Evolutionary conservation across 352 stramenopile species (phyloP).

Genomic region (Phytophthora macrochlamydospora): DNA sequence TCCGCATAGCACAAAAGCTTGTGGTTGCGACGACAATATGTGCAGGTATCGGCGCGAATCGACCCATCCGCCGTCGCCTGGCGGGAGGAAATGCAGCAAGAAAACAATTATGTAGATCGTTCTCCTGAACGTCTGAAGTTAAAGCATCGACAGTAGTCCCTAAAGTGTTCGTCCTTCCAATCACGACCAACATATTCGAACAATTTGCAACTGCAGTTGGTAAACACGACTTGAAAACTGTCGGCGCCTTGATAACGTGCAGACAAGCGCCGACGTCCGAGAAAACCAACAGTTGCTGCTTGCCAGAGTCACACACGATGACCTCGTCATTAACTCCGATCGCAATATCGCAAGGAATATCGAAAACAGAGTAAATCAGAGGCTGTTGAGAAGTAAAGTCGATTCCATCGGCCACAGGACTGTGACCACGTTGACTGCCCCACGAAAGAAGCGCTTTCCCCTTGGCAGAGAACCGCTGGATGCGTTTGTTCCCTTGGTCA

Average conservation of each 20-base stretch:
- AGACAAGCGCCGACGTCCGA: conserved; percentile 47
- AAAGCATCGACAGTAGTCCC: no score
- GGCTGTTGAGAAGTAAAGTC: conserved; percentile 7
- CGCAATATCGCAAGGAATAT: conserved; percentile 18
- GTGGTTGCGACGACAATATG: conserved; percentile 29
- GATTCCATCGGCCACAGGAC: neutral
- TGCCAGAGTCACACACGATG: conserved; percentile 47
- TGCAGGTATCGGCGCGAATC: conserved; percentile 33
- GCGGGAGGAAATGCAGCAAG: conserved; percentile 33
- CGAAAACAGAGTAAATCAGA: conserved; percentile 37
- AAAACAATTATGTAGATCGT: neutral
- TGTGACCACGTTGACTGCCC: conserved; percentile 34
- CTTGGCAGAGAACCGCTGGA: conserved; percentile 56
- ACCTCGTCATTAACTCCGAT: conserved; percentile 40
- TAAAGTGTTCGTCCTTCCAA: neutral
- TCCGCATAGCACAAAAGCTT: conserved; percentile 57
- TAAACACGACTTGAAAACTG: conserved; percentile 8
- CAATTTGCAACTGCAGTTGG: conserved; percentile 30
- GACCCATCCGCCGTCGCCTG: conserved; percentile 28
- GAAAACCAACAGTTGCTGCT: conserved; percentile 45
- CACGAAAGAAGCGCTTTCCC: conserved; percentile 48
- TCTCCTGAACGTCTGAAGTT: no score
- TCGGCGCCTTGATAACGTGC: conserved; percentile 21
- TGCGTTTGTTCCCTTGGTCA: conserved; percentile 63
- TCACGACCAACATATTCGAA: conserved; percentile 20